Base-by-base conservation (phyloP, 169 alveolate species). In the Plasmodium gonderi region DNA sequence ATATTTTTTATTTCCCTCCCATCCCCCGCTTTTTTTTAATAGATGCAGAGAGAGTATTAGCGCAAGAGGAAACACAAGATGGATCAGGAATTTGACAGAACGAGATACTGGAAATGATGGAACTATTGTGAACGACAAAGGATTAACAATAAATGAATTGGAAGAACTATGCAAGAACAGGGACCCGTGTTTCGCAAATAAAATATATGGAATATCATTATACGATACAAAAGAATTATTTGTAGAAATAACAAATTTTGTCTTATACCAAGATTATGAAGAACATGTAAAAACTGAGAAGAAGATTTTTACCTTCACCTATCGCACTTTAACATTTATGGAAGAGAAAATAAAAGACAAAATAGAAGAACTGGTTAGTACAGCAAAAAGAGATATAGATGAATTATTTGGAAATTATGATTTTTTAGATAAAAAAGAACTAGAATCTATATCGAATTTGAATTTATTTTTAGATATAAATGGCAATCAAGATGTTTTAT, bases 121-220 rank as follows among this genome's bases (percentile, higher is more conserved):
- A 3, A 7, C 2, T 9, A 75, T 75, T 75, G 29, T 75, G 54
- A 75, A 75, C 23, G 38, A 75, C 33, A 40, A 75, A 2, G 81
- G 81, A 1, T 1, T 75, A 12, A 23, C 81, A 7, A 75, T 75
- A 75, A 31, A 20, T n/a, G 23, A 75, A 36, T 11, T 75, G 51
- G 81, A 75, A 75, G 64, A 75, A 0, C 17, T 75, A 49, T 75
- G 81, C 51, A 75, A 75, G 12, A 75, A 75, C 14, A 75, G 26
- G 26, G 81, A 75, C 31, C 5, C 40, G 29, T 23, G 42, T 40
- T 4, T 75, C n/a, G n/a, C 68, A 0, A 45, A 75, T 75, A 75
- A 75, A 17, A 40, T 75, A 36, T 75, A 42, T 42, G 64, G 81
- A 11, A 40, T 75, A 42, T 17, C 40, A 6, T 20, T 75, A n/a